Base-by-base conservation (phyloP, 805 yeast species). In the Grigorovia transvaalensis region DNA sequence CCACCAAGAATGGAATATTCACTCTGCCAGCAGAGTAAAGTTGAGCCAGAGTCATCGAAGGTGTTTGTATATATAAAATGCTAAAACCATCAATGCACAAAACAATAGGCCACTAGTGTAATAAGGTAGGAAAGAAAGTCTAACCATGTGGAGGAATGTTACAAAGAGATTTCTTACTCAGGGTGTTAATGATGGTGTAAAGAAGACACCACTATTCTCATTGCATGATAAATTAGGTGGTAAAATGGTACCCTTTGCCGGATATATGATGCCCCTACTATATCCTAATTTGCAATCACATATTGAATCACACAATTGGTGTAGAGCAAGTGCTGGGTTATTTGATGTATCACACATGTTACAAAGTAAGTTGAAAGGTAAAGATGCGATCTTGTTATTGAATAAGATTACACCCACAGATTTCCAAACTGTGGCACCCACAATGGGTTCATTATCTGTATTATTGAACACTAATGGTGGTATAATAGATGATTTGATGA, bases 301-400 rank as follows among this genome's bases (percentile, higher is more conserved):
- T 67, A 81, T 88, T 44, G 95, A 89, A 55, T 89, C 97, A 0
- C 99, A 93, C 71, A 78, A 84, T 50, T 93, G 98, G 98, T 95
- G 91, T 0, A 80, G 99, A 67, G 63, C 73, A 19, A 79, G 86
- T 55, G 89, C 90, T 41, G 99, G 99, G 7, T 73, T 93, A 49
- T 93, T 93, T 62, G 99, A 93, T 66, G 99, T 93, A 49, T 87
- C 96, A 51, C 99, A 93, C 69, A 93, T 93, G 99, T 77, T 91
- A 49, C 99, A 93, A 72, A 97, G 95, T 67, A 77, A 74, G 45
- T 67, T 93, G 54, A 64, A 68, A 2, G 99, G 99, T 15, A 69
- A 77, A 1, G 84, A 79, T 44, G 79, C 95, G 1, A 71, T 80
- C 6, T 72, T 73, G 4, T 81, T 91, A 51, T 73, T 93, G 56